Evolutionary conservation across 2,329 filamentous ascomycete genomes (phyloP), one percentile per base, ranked within the genome.

Genomic region (Trichoderma endophyticum): DNA sequence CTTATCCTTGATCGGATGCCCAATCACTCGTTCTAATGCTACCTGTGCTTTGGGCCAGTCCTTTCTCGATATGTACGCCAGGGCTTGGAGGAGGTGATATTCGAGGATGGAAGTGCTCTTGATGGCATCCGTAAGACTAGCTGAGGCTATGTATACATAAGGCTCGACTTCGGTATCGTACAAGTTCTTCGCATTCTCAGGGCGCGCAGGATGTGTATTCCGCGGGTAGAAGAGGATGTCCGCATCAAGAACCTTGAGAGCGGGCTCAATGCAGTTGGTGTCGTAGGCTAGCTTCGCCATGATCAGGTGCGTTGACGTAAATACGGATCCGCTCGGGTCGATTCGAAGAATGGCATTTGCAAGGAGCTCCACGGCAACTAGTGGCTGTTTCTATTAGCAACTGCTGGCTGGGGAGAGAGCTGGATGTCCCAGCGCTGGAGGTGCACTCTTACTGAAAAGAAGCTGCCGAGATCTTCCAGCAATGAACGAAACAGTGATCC

Each of bases 51-150:
- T 87, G 21, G 81, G 78, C 91, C 92, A 95, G 73, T 89, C 82
- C 72, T 87, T 84, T 64, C 85, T 80, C 2, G 86, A 84, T 77
- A 91, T 89, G 78, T 90, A 91, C 56, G 91, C 85, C 81, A 92
- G 84, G n/a, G 87, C 91, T 21, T 88, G 85, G 51, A 88, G 80
- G 6, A 92, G 80, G 75, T 92, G 91, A 78, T 93, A 94, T 77
- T 92, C 88, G 24, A 93, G 82, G 56, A 95, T 83, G 43, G 85
- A 81, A 6, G 83, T 75, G 43, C 85, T 79, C 43, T 82, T 87
- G 54, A 82, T 30, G n/a, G 6, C 82, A 1, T 83, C 81, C 2
- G 89, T 89, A 59, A 94, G 85, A 0, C 88, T 87, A 1, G 86
- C 88, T 6, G 85, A 81, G 14, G 88, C 89, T 56, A 95, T 89